Conservation (phyloP, 73 alveolate genomes). For the Paramecium octaurelia region DNA sequence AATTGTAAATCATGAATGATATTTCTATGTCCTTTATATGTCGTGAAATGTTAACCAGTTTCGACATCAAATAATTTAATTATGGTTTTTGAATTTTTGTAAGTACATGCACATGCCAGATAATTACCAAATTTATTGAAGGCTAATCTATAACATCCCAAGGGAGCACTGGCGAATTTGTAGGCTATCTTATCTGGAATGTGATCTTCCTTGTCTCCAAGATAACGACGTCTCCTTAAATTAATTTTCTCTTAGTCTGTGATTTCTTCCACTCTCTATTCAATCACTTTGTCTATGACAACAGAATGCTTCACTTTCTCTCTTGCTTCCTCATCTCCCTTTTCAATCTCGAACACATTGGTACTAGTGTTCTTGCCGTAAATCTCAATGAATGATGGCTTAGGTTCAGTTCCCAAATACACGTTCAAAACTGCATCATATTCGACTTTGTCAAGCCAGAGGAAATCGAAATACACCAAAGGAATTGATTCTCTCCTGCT, state of each 20-base stretch:
- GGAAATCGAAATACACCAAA: conserved; percentile 76
- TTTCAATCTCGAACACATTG: conserved; percentile 61
- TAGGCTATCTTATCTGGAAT: conserved; percentile 82
- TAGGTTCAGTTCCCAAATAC: neutral
- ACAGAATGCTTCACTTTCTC: neutral
- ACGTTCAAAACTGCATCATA: conserved; percentile 70
- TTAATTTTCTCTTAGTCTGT: conserved; percentile 56
- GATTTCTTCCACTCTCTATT: conserved; percentile 28
- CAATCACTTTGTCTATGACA: neutral
- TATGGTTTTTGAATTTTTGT: conserved; percentile 83
- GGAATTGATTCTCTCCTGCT: conserved; percentile 70
- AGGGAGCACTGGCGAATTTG: conserved; percentile 85
- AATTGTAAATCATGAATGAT: conserved; percentile 91
- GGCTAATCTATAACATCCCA: conserved; percentile 92
- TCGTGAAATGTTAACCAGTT: conserved; percentile 73
- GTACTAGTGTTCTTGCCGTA: neutral
- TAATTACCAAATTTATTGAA: conserved; percentile 88
- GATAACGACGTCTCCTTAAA: conserved; percentile 82
- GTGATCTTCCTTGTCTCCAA: conserved; percentile 79
- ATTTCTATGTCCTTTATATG: conserved; percentile 94
- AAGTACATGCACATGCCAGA: conserved; percentile 96
- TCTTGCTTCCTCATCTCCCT: conserved; percentile 41
- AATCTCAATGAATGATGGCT: neutral
- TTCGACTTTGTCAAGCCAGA: conserved; percentile 69
- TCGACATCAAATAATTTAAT: conserved; percentile 89